Base-by-base conservation (phyloP, 2,329 filamentous ascomycete genomes). In the Aspergillus pseudoviridinutans region DNA sequence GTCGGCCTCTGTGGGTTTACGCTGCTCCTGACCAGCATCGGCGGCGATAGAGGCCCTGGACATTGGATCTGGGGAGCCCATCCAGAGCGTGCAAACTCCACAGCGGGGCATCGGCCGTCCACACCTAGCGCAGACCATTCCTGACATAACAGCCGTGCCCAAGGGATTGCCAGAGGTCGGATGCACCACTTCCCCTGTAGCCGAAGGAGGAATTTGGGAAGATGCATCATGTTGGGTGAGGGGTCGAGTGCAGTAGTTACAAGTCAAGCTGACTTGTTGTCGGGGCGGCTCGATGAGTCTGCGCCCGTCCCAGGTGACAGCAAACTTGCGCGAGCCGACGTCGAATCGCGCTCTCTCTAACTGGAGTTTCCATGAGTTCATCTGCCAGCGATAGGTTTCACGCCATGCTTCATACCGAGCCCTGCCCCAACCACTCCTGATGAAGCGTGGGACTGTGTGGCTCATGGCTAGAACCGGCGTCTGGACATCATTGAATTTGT, bases 41-140 rank as follows among this genome's bases (percentile, higher is more conserved):
- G 70, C 72, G 9, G 68, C 69, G 25, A 73, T 67, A 22, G 67
- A 64, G 3, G 74, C 70, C 55, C 69, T 70, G 4, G 77, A 79
- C 60, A 76, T 76, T 4, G 83, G 80, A 68, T 86, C 82, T 0
- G 83, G 81, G 12, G 79, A 79, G 0, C 85, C 85, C 3, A 87
- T 75, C 83, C 83, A 87, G 60, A 84, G 71, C 66, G 81, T 82
- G 65, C 85, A 88, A 10, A 88, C 76, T 1, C 82, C 83, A 62
- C 85, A 88, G 3, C 84, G 78, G 2, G 85, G 85, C 78, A 87
- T 82, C 63, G 84, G 83, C 1, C 82, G 76, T n/a, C 81, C 82
- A 65, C 85, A 88, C 51, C 81, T 81, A 0, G 83, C 82, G 66
- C 85, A 88, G 1, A 84, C 76, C 1, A 83, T 84, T 1, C 84